Base-by-base conservation (phyloP, 2,329 filamentous ascomycete species). In the Pleurostoma richardsiae region DNA sequence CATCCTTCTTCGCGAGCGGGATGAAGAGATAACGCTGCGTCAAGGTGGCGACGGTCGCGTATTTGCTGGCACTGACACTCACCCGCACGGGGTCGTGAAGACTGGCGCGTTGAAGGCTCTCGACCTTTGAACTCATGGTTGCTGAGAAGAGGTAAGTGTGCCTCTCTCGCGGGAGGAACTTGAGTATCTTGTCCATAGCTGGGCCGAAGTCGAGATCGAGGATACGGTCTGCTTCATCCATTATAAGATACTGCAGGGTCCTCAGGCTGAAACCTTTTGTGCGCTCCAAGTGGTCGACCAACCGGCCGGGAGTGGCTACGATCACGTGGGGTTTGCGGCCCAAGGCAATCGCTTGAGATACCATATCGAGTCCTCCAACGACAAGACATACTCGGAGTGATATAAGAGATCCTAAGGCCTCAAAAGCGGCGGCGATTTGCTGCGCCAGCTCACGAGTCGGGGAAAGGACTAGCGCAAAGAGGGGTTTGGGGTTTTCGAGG, bases 301-400 rank as follows among this genome's bases (percentile, higher is more conserved):
- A 72, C 47, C 92, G 82, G 44, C 91, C 92, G 0, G 92, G 92
- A 0, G 92, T 96, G 1, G 92, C 92, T 38, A 97, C 91, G 27
- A 97, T 75, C 28, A 99, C 85, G 60, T 99, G 94, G 6, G 94
- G 94, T 58, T 92, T 92, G 76, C 96, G 96, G n/a, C 88, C 90
- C 1, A 99, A 79, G 0, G 91, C 87, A 53, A 99, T 95, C 1
- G 87, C 70, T 64, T 99, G 94, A 0, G 88, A 80, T 1, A 96
- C 88, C 89, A 96, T 96, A 54, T 97, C 92, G 76, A 97, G 84
- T 40, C 94, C 94, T 58, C 94, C 94, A 2, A 97, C 88, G 40
- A 99, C 83, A 11, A 92, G 85, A 5, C 88, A 85, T 59, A 84
- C 90, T 59, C 90, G 83, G 36, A 97, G 86, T n/a, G 84, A 86